Evolutionary conservation across 179 eudicot genomes (phyloP).

Genomic region (Beta corolliflora): DNA sequence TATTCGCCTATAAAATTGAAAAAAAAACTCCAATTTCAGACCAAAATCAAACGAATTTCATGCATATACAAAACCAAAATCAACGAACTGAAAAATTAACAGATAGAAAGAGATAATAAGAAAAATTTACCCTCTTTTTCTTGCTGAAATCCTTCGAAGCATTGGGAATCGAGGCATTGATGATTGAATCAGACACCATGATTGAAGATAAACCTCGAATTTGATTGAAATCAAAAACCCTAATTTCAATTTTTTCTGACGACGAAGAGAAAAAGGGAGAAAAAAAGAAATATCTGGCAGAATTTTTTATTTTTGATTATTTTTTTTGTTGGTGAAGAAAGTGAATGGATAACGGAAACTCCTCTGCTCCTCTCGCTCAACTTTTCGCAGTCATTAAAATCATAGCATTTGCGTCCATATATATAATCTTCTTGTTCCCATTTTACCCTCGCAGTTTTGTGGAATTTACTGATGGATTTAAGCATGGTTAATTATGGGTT

Average conservation of each 20-base stretch:
- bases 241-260: conserved; percentile 19
- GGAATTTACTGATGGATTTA: not conserved
- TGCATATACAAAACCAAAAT: not conserved
- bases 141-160: conserved; percentile 74
- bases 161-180: conserved; percentile 68
- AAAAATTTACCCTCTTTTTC: conserved; percentile 70
- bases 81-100: not conserved
- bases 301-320: not conserved
- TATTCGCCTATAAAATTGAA: conserved; percentile 52
- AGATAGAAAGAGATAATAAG: not conserved
- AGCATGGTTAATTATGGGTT: not conserved
- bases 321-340: conserved; percentile 11
- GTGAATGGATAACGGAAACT: conserved; percentile 41
- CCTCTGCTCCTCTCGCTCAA: conserved; percentile 41
- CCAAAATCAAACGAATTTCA: conserved; percentile 9
- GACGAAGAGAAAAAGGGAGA: not conserved
- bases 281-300: conserved; percentile 22
- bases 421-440: conserved; percentile 13
- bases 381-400: conserved; percentile 1
- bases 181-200: conserved; percentile 74
- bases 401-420: not conserved
- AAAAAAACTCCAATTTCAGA: not conserved
- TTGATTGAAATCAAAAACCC: conserved; percentile 40
- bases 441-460: not conserved
- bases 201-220: conserved; percentile 30